Evolutionary conservation across 257 asterid genomes (phyloP).

Genomic region (Capsicum chinense): DNA sequence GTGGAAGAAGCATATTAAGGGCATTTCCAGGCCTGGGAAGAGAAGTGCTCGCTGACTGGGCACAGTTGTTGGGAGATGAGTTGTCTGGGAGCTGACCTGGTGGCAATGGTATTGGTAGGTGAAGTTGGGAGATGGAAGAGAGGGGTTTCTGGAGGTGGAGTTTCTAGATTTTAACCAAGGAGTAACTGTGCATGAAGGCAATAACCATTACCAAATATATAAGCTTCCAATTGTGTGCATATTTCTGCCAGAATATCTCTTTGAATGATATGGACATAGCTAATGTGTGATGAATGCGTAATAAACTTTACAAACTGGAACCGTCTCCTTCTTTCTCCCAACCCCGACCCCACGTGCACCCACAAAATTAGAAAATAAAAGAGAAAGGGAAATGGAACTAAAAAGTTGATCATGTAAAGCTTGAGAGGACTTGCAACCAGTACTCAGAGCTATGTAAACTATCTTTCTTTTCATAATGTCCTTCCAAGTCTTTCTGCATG

Average conservation of each 20-base stretch:
- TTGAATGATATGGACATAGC: neutral
- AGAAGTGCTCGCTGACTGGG: neutral
- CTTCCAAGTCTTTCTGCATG: neutral
- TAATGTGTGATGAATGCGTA: neutral
- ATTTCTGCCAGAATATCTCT: neutral
- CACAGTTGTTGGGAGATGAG: neutral
- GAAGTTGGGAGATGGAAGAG: neutral
- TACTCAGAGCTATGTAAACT: too few species aligned
- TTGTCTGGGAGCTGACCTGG: neutral
- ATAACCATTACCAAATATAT: neutral
- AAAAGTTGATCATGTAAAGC: neutral
- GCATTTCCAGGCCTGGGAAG: slow-evolving; percentile 13
- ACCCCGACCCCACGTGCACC: neutral
- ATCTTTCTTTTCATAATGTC: neutral
- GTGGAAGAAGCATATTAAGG: neutral
- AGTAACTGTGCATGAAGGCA: neutral
- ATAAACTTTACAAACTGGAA: neutral
- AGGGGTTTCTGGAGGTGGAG: neutral
- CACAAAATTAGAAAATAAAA: neutral
- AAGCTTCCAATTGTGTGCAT: neutral
- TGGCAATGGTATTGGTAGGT: neutral
- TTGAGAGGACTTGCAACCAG: slow-evolving; percentile 19
- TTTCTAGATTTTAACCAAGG: neutral
- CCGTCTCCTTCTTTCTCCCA: neutral
- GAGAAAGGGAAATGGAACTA: neutral